Evolutionary conservation across 73 alveolate genomes (phyloP).

Genomic region (Paramecium tetraurelia): DNA sequence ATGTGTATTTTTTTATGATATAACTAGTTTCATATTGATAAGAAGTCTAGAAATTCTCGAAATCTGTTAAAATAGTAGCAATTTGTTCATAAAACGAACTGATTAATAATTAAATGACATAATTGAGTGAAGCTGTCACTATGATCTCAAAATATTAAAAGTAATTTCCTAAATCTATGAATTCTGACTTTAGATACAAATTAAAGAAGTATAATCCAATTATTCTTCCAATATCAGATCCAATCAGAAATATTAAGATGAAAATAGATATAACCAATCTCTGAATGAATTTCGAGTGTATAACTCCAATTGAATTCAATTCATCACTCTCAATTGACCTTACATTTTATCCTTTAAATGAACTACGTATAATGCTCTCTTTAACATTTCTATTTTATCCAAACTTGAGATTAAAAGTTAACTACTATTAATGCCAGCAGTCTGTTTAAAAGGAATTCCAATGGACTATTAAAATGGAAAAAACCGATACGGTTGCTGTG

Average conservation of each 20-base stretch:
- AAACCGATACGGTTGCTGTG: background rate
- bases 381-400: background rate
- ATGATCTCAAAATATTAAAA: background rate
- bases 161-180: background rate
- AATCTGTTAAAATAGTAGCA: background rate
- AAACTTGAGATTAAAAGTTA: background rate
- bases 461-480: background rate
- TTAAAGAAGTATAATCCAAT: background rate
- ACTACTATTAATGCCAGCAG: background rate
- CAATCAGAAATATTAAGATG: background rate
- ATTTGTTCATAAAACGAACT: background rate
- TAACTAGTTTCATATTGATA: conserved; percentile 27
- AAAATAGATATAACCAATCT: background rate
- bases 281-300: background rate
- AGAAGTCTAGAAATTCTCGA: background rate
- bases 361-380: background rate
- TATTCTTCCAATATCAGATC: background rate
- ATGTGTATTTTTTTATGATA: background rate
- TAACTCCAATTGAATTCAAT: background rate
- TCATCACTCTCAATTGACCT: conserved; percentile 13
- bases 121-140: background rate
- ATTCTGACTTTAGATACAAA: background rate
- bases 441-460: conserved; percentile 1
- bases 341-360: background rate
- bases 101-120: background rate